Evolutionary conservation across 352 stramenopile species (phyloP), one percentile per base, ranked within the genome.

Genomic region (Phytopythium ostracodes): DNA sequence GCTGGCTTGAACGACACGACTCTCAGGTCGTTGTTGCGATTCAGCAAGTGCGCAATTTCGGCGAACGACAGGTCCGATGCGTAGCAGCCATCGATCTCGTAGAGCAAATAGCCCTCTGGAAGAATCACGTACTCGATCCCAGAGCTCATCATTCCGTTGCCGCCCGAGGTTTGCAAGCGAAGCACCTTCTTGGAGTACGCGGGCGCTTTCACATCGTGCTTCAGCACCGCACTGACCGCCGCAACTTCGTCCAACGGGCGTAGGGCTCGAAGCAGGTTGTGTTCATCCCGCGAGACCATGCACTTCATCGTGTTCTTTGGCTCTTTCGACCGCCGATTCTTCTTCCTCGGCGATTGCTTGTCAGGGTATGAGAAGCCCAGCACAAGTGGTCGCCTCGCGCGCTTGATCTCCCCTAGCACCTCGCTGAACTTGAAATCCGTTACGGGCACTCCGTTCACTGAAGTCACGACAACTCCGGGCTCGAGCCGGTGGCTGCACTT

Each of bases 1-100:
- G 68, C 74, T 4, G 74, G 71, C 71, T 88, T 86, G 59, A 93
- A 90, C 9, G 77, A 79, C 27, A 93, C 68, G 8, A 76, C 56
- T 35, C 74, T 80, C 5, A 59, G 33, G 6, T 83, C 66, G 20
- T 60, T 68, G 61, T 84, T 89, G 6, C 77, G 68, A 17, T 73
- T 74, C 9, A 93, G 56, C 36, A 87, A 66, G 29, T 87, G 75
- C 6, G 76, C 66, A 46, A 91, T 88, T 44, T 93, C 81, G 9
- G 69, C 75, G 54, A 91, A 89, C 18, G 80, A 57, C 25, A 89
- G 47, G 20, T 79, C 70, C 1, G 77, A 47, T 2, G 91, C 81
- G 51, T 75, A 72, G 58, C 68, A 82, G 40, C 83, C 64, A 42
- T 90, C 81, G 27, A 92, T 86, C 59, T 90, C 71, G 61, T 84